Percentiles rank a stretch among this genome's conserved stretches.
phyloP scores from a whole-genome alignment of 371 early-diverging fungal genomes.

The Batkoa obscura region DNA sequence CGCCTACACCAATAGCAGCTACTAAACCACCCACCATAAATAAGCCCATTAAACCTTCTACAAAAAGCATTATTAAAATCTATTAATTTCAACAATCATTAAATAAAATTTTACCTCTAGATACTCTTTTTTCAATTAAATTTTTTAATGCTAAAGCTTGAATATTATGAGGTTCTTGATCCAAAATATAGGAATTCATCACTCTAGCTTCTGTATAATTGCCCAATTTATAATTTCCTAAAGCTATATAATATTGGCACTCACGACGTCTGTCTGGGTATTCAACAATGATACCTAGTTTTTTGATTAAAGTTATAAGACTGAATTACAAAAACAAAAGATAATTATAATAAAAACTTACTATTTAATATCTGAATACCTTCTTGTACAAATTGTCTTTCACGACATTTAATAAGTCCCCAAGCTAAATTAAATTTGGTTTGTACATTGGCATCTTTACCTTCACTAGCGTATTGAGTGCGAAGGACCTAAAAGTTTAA shows the following conservation, averaged over 20 bases:
- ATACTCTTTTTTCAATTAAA: conserved; percentile 68
- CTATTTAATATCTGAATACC: conserved; percentile 67
- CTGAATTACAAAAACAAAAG: conserved; percentile 2
- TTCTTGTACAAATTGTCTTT: conserved; percentile 35
- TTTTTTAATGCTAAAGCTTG: conserved; percentile 54
- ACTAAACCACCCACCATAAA: conserved; percentile 61
- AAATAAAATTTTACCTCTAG: conserved; percentile 31
- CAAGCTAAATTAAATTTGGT: conserved; percentile 94
- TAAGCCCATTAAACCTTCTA: conserved; percentile 78
- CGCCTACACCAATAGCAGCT: not conserved
- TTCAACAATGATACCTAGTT: conserved; percentile 63
- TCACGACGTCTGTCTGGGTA: conserved; percentile 73
- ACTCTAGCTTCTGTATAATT: conserved; percentile 62
- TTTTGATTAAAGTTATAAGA: too few relatives aligned
- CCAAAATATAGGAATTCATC: conserved; percentile 55
- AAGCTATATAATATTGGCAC: conserved; percentile 80
- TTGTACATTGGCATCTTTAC: conserved; percentile 30
- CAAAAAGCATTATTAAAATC: too few relatives aligned
- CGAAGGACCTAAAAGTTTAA: conserved; percentile 41
- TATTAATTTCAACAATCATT: conserved; percentile 4
- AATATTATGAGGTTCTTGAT: conserved; percentile 62
- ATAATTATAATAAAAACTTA: conserved; percentile 10
- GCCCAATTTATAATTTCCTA: conserved; percentile 77
- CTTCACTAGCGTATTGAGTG: conserved; percentile 50
- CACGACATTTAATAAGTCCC: conserved; percentile 60